Evolutionary conservation across 352 stramenopile genomes (phyloP).

Genomic region (Pythium periplocum): DNA sequence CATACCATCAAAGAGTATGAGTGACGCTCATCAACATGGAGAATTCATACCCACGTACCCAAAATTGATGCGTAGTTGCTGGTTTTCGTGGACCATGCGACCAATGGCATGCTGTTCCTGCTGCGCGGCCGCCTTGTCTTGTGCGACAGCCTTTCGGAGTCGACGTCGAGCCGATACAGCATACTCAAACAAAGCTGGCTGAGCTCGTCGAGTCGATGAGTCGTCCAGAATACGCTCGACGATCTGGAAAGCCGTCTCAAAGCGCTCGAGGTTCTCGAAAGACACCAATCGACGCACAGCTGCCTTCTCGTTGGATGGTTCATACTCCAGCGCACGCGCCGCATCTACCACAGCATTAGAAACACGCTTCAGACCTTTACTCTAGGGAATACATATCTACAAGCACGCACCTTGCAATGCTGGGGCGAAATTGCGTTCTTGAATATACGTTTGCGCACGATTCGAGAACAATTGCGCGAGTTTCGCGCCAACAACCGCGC

Average conservation of each 20-base stretch:
- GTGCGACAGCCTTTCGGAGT: constrained; percentile 48
- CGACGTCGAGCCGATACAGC: constrained; percentile 38
- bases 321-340: constrained; percentile 40
- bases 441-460: constrained; percentile 59
- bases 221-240: constrained; percentile 41
- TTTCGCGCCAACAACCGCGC: background rate
- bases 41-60: constrained; percentile 23
- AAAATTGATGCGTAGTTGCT: constrained; percentile 79
- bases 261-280: constrained; percentile 75
- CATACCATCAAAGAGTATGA: background rate
- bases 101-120: constrained; percentile 50
- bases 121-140: constrained; percentile 43
- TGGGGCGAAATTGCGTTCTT: constrained; percentile 65
- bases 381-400: no score
- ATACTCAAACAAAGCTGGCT: constrained; percentile 45
- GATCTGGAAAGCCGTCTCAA: constrained; percentile 48
- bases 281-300: constrained; percentile 49
- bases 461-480: constrained; percentile 54
- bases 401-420: constrained; percentile 39
- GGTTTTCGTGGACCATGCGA: constrained; percentile 74
- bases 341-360: constrained; percentile 28
- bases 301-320: constrained; percentile 65
- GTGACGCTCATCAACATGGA: background rate
- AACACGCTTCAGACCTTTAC: no score
- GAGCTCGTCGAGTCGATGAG: background rate